These are phyloP conservation scores for Salmacisia buchloeana DNA, from an alignment of 1,284 basidiomycete genomes.

Conservation along the genomic window DNA sequence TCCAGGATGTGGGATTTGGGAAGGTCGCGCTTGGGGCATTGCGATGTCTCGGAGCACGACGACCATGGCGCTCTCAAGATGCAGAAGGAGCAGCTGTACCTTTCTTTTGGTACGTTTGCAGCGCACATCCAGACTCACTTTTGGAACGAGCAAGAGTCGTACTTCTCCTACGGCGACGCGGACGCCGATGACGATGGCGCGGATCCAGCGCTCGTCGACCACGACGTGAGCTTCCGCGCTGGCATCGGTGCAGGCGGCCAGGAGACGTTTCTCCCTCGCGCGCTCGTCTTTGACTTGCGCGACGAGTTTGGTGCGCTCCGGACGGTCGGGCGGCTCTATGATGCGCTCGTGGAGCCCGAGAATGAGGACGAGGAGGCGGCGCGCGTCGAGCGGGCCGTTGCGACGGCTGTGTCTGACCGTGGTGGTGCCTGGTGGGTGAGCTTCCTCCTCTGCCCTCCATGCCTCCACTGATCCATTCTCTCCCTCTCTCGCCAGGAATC, in stretches of 20 bases:
- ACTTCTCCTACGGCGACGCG: constrained; percentile 18
- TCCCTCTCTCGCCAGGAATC: neutral
- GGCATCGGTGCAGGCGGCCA: constrained; percentile 31
- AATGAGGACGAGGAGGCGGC: constrained; percentile 15
- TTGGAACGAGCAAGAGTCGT: constrained; percentile 45
- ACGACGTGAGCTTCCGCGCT: constrained; percentile 38
- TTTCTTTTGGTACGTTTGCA: constrained; percentile 42
- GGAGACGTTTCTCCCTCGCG: constrained; percentile 39
- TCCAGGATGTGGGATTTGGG: neutral
- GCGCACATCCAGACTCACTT: constrained; percentile 46
- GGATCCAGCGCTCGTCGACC: constrained; percentile 31
- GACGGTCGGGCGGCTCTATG: constrained; percentile 30
- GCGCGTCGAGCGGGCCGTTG: constrained; percentile 14
- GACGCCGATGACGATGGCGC: constrained; percentile 5
- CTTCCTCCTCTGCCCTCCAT: neutral
- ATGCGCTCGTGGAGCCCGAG: constrained; percentile 16
- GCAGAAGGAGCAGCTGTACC: constrained; percentile 39
- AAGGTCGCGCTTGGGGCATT: neutral
- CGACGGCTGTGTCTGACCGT: neutral
- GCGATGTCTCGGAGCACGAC: neutral
- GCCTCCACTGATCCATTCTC: neutral
- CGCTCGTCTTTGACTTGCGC: constrained; percentile 39
- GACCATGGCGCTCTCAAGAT: neutral
- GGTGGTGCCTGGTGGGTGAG: neutral
- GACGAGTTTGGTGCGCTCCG: constrained; percentile 35